Evolutionary conservation across 192 early-diverging fungal genomes (phyloP).

Genomic region (Nowakowskiella sp.): DNA sequence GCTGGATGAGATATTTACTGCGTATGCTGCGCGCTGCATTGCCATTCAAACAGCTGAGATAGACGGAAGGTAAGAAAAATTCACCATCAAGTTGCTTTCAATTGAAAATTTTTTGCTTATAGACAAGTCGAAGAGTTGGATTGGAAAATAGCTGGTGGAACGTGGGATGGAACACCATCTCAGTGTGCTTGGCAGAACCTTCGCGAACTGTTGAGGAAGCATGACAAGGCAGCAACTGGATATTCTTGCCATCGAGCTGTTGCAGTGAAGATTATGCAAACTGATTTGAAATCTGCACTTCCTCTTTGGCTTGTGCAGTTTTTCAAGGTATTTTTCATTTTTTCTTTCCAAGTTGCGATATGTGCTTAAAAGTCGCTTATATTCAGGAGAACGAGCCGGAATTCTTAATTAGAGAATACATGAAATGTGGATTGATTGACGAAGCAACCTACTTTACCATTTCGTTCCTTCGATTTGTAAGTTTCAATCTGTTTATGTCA

Average conservation of each 20-base stretch:
- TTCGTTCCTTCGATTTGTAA: constrained; percentile 17
- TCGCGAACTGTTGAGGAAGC: constrained; percentile 10
- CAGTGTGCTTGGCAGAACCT: constrained; percentile 27
- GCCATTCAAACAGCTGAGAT: too few species aligned
- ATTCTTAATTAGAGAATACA: constrained; percentile 23
- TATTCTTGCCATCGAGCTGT: constrained; percentile 11
- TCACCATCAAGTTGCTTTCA: too few species aligned
- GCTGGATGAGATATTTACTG: too few species aligned
- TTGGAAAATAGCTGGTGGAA: too few species aligned
- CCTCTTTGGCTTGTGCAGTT: constrained; percentile 19
- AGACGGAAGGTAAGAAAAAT: too few species aligned
- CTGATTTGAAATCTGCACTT: constrained; percentile 12
- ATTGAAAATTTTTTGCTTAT: too few species aligned
- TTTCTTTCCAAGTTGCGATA: too few species aligned
- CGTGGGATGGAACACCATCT: too few species aligned
- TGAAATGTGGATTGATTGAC: constrained; percentile 15
- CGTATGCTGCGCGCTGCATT: too few species aligned
- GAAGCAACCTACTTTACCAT: constrained; percentile 16
- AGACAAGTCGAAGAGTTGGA: too few species aligned
- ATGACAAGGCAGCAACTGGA: constrained; percentile 1
- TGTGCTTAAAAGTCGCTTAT: not conserved
- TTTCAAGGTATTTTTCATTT: constrained; percentile 16
- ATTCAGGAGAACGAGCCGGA: constrained; percentile 10
- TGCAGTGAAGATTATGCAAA: constrained; percentile 12
- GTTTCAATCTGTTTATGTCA: too few species aligned